Evolutionary conservation across 805 yeast species (phyloP).

Genomic region (Cyberlindnera americana): DNA sequence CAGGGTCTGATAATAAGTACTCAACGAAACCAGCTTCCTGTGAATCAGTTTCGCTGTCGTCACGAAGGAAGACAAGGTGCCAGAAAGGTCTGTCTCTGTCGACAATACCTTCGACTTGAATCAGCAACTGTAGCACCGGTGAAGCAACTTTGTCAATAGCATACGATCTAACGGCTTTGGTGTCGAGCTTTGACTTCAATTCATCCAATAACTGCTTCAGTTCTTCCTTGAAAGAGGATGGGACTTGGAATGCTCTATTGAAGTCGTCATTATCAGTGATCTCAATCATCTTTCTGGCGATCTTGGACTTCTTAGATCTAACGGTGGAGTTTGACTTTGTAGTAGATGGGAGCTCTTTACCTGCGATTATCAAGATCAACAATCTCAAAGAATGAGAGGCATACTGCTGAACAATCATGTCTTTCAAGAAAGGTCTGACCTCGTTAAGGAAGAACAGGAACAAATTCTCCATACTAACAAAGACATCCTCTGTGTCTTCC

Average conservation of each 20-base stretch:
- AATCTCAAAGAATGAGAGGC: constrained; percentile 86
- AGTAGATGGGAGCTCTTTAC: constrained; percentile 73
- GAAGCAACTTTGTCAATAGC: constrained; percentile 81
- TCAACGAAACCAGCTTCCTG: constrained; percentile 81
- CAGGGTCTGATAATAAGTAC: constrained; percentile 75
- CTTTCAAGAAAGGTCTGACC: constrained; percentile 52
- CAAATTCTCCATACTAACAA: constrained; percentile 60
- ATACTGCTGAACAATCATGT: constrained; percentile 70
- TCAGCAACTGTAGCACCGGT: constrained; percentile 76
- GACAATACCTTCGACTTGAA: constrained; percentile 77
- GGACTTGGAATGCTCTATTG: constrained; percentile 62
- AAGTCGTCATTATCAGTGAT: constrained; percentile 75
- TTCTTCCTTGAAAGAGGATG: constrained; percentile 61
- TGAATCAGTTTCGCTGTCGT: constrained; percentile 46
- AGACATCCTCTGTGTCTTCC: constrained; percentile 27
- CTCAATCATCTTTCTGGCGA: constrained; percentile 91
- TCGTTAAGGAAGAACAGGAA: constrained; percentile 65
- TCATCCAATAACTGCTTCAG: constrained; percentile 46
- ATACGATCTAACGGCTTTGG: constrained; percentile 59
- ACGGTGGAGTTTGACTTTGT: constrained; percentile 65
- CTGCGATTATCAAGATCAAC: constrained; percentile 66
- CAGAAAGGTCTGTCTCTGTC: constrained; percentile 71
- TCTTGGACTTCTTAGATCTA: constrained; percentile 79
- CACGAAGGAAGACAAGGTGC: constrained; percentile 55
- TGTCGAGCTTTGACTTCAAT: constrained; percentile 34